Evolutionary conservation across 1,284 basidiomycete species (phyloP), one percentile per base, ranked within the genome.

Genomic region (Meripilus lineatus): DNA sequence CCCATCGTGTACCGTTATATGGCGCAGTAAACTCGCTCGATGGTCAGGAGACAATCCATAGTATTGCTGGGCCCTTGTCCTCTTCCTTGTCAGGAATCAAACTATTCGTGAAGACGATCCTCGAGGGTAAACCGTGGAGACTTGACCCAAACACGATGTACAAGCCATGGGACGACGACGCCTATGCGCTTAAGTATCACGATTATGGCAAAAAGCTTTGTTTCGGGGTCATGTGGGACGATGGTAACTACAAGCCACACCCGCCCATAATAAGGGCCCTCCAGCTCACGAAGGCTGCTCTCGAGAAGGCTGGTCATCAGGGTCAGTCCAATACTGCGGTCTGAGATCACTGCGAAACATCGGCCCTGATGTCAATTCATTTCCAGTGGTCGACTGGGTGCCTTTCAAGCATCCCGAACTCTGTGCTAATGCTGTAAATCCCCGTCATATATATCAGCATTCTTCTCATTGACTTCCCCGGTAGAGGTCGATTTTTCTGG

Each of bases 231-330:
- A 57, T 73, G 52, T 62, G 60, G 58, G 66, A 77, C 54, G 69
- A 79, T 43, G 72, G 71, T 4, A 51, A 69, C 5, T 64, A 72
- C 8, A 62, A 59, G 26, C 75, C 77, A 1, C 67, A 69, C n/a
- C 75, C 77, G 1, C 75, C 78, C 0, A 58, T 78, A 18, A 53
- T 52, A n/a, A 62, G 77, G 8, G 77, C 74, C 0, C 67, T 75
- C 57, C 62, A 59, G 47, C 67, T 61, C 58, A 68, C 63, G 39
- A 70, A 60, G 53, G 65, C 63, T 5, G 72, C 72, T 2, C 57
- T 80, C 14, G 61, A 68, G 42, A 62, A 59, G 0, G 69, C 70
- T 3, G 77, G 77, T 0, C 76, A 79, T 55, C 63, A 60, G 40
- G 62, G 66, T 66, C 24, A 18, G 55, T 36, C 10, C 5, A 15